Base-by-base conservation (phyloP, 148 eudicot genomes). In the Rhododendron kiyosumense region DNA sequence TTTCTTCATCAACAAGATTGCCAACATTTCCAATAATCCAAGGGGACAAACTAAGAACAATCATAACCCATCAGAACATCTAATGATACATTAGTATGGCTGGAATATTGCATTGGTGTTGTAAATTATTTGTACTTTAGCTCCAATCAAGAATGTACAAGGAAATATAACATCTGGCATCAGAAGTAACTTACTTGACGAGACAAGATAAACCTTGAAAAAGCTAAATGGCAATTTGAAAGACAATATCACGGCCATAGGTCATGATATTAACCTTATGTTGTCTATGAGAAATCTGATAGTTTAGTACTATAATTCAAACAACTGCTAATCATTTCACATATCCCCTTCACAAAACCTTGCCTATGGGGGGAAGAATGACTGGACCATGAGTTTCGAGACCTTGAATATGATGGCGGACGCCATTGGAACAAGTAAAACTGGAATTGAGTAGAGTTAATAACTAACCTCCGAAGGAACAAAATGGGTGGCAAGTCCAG, bases 401-500 rank as follows among this genome's bases (percentile, higher is more conserved):
- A 71, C 76, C 76, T 71, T 2, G 20, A 32, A 71, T 30, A 71
- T 14, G 7, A 14, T 17, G 20, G 20, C 3, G 2, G 76, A 32
- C 2, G 17, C 41, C 76, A 32, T 30, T 71, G 20, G 76, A 71
- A 71, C 18, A 71, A 71, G 8, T 30, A 41, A 83, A 69, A 54
- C 38, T 49, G 59, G 26, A 51, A 32, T n/a, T 43, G 54, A 46
- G 52, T 76, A 24, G 12, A 83, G 26, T 65, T 10, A 65, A 43
- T 28, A 36, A 86, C 87, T 87, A 86, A 97, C 99, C 93, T 97
- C 98, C 36, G 93, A 94, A 41, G 94, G 96, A 83, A 95, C 99
- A 89, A 90, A 94, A 91, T 97, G 99, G 86, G 98, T 95, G 32
- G 98, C 99, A 77, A 97, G 85, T 86, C 96, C 94, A 85, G 94